Conservation (phyloP, 306 rosid species). For the Cucurbita argyrosperma region DNA sequence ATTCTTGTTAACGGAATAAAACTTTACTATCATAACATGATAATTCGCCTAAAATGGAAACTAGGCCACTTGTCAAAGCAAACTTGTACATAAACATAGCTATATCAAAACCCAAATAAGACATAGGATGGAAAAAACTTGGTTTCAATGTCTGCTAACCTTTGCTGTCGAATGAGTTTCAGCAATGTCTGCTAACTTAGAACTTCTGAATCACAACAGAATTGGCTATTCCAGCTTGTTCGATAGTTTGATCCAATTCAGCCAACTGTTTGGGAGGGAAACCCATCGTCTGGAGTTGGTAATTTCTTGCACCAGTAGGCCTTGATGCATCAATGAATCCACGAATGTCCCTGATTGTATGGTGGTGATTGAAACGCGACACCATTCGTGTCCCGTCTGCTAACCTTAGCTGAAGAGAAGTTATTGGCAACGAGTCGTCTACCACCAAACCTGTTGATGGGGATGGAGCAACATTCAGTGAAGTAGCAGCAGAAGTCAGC, state of each 20-base stretch:
- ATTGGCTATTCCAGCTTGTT: conserved; percentile 78
- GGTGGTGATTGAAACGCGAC: conserved; percentile 76
- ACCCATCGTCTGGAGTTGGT: conserved; percentile 85
- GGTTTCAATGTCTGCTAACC: not conserved
- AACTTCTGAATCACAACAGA: conserved; percentile 74
- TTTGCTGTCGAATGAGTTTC: not conserved
- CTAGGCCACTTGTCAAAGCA: not conserved
- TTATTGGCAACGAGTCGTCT: conserved; percentile 54
- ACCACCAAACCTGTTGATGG: conserved; percentile 57
- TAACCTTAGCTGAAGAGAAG: conserved; percentile 83
- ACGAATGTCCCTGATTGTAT: conserved; percentile 68
- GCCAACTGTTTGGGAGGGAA: conserved; percentile 89
- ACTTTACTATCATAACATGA: not conserved
- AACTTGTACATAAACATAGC: not conserved
- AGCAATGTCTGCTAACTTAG: conserved; percentile 10
- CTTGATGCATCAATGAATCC: conserved; percentile 84
- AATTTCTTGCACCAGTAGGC: conserved; percentile 53
- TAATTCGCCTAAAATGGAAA: not conserved
- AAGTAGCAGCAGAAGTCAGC: conserved; percentile 11
- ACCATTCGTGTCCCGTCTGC: conserved; percentile 96
- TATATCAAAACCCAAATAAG: not conserved
- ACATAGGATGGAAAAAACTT: not conserved
- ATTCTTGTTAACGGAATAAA: not conserved
- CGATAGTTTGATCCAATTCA: conserved; percentile 76
- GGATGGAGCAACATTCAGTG: conserved; percentile 30